These are phyloP conservation scores for Dictyostelium intermedium DNA, from an alignment of 78 protist species.

Conservation along the genomic window DNA sequence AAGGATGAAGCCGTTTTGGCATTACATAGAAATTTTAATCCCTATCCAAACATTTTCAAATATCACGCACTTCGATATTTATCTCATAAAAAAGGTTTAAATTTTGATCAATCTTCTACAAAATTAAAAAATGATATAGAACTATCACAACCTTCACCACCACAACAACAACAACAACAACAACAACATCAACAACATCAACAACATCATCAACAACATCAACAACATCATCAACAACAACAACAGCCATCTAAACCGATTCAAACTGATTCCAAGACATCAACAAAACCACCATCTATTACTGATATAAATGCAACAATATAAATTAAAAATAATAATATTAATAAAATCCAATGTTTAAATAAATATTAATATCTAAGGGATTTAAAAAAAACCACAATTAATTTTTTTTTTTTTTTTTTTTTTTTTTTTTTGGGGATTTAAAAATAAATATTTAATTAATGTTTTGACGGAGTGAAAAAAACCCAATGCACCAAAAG, in stretches of 20 bases:
- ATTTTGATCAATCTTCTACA: neutral
- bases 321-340: neutral
- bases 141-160: neutral
- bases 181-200: conserved; percentile 29
- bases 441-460: too few relatives aligned
- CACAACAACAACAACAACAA: neutral
- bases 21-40: conserved; percentile 40
- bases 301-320: conserved; percentile 1
- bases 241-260: neutral
- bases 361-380: neutral
- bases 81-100: neutral
- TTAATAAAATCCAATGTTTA: neutral
- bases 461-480: too few relatives aligned
- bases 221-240: neutral
- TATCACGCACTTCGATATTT: conserved; percentile 56
- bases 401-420: too few relatives aligned
- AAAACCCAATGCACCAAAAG: too few relatives aligned
- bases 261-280: neutral
- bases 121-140: neutral
- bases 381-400: too few relatives aligned
- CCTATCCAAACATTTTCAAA: conserved; percentile 21
- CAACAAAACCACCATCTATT: conserved; percentile 41
- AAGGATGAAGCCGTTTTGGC: conserved; percentile 59
- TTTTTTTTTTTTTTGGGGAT: too few relatives aligned
- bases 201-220: neutral